These are phyloP conservation scores for Fomitopsis palustris DNA, from an alignment of 1,284 basidiomycete species.

Conservation along the genomic window DNA sequence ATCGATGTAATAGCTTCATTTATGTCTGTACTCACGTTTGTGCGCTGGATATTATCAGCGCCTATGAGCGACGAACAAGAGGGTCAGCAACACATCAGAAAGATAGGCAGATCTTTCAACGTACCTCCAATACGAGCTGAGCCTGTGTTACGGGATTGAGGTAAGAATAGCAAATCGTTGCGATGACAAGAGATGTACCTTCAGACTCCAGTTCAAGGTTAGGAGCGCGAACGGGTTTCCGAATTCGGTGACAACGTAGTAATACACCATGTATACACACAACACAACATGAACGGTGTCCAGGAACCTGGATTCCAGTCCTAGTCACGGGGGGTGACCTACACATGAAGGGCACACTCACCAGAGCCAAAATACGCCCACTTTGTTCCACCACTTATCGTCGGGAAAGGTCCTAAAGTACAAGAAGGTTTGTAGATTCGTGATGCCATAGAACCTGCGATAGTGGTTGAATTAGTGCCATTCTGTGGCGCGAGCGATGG, in stretches of 20 bases:
- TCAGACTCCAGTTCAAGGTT: constrained; percentile 19
- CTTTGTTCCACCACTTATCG: constrained; percentile 34
- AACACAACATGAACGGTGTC: constrained; percentile 19
- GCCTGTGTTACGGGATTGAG: constrained; percentile 4
- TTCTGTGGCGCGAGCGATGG: background rate
- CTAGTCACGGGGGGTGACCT: too few relatives aligned
- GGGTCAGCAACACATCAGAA: background rate
- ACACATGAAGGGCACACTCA: background rate
- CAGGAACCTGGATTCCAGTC: constrained; percentile 15
- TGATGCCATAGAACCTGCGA: constrained; percentile 35
- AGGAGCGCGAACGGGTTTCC: constrained; percentile 13
- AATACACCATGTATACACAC: constrained; percentile 20
- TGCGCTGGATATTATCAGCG: constrained; percentile 15
- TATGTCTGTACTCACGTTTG: constrained; percentile 11
- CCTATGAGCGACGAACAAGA: background rate
- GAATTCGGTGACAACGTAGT: constrained; percentile 20
- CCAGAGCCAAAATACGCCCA: constrained; percentile 31
- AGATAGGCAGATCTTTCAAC: background rate
- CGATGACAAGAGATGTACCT: constrained; percentile 8
- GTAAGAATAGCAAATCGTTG: too few relatives aligned
- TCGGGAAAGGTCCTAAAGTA: constrained; percentile 36
- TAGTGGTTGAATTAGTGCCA: background rate
- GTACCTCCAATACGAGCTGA: constrained; percentile 18
- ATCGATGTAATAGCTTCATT: background rate
- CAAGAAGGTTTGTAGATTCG: constrained; percentile 36